Conservation (phyloP, 2,329 filamentous ascomycete species). For the Fusarium sterilihyphosum region DNA sequence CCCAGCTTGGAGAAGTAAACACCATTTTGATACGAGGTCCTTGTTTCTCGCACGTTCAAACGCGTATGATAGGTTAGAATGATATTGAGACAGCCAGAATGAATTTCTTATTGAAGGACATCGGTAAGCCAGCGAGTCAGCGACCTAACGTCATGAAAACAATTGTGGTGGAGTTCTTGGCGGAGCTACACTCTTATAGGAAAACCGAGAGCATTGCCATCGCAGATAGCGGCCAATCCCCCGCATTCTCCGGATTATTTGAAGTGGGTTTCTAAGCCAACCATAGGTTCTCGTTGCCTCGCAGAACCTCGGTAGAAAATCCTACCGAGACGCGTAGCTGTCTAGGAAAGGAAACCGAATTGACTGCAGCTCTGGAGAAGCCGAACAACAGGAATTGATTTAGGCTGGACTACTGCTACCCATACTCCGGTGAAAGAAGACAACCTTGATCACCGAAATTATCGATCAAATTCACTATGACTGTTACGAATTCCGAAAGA, state of each 20-base stretch:
- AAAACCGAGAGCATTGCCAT: slow-evolving; percentile 2
- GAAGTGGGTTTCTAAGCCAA: not conserved
- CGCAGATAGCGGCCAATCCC: not conserved
- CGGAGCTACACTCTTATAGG: not conserved
- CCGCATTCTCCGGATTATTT: not conserved
- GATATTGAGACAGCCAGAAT: not conserved
- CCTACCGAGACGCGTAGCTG: not conserved
- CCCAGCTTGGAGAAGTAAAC: slow-evolving; percentile 4
- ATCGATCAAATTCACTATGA: not conserved
- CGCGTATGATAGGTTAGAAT: not conserved
- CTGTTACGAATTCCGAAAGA: not conserved
- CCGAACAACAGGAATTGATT: not conserved
- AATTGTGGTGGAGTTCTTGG: not conserved
- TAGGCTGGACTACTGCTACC: not conserved
- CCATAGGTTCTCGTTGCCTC: not conserved
- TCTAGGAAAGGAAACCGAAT: not conserved
- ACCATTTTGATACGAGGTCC: not conserved
- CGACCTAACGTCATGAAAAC: not conserved
- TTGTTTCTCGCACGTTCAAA: not conserved
- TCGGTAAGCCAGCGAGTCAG: not conserved
- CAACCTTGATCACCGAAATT: too few relatives aligned
- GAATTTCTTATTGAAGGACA: not conserved
- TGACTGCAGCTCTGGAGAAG: not conserved
- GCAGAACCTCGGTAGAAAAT: not conserved
- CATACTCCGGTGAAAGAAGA: too few relatives aligned